phyloP scores from a whole-genome alignment of 116 monocot genomes.

The Phalaenopsis hybrid region DNA sequence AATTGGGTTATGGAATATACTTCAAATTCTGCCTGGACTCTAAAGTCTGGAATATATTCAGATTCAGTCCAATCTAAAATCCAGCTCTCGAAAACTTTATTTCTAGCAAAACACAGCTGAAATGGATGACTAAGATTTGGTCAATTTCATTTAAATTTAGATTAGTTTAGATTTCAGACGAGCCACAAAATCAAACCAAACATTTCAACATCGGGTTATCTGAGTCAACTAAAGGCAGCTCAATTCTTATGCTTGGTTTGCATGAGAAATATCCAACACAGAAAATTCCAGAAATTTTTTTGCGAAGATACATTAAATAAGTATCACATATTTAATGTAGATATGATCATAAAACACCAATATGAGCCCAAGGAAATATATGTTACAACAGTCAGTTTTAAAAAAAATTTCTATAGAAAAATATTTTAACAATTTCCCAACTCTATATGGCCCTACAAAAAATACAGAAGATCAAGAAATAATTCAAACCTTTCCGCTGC shows the following conservation, averaged over 20 bases:
- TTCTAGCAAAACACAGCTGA: background rate
- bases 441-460: background rate
- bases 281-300: no score
- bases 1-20: background rate
- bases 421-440: background rate
- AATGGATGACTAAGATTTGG: background rate
- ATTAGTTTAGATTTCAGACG: no score
- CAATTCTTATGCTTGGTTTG: no score
- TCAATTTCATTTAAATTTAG: no score
- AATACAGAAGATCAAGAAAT: background rate
- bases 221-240: no score
- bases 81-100: background rate
- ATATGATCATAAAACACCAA: no score
- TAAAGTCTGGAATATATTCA: background rate
- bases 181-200: no score
- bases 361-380: no score
- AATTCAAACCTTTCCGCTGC: background rate
- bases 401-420: background rate
- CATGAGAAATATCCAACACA: no score
- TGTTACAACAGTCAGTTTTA: background rate
- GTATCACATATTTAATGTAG: no score
- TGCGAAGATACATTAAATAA: no score
- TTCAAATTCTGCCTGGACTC: background rate
- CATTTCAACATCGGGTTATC: no score
- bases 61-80: background rate